phyloP scores from a whole-genome alignment of 148 eudicot genomes.

The Rhododendron griersonianum region DNA sequence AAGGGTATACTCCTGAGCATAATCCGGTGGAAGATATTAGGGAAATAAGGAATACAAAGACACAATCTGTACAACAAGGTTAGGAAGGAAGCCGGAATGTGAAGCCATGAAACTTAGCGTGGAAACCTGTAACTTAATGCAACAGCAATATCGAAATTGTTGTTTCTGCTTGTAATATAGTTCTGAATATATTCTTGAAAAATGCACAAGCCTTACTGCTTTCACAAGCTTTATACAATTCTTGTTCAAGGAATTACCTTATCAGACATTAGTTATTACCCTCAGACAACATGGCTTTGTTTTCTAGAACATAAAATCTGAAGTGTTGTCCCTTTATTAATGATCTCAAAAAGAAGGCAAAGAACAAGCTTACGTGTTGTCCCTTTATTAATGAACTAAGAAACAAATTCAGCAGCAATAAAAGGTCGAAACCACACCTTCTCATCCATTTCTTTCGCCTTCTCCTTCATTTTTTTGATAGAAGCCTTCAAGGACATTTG shows the following conservation, averaged over 20 bases:
- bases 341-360: background rate
- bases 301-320: background rate
- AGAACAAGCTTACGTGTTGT: background rate
- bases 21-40: background rate
- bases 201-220: background rate
- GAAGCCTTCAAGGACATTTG: conserved; percentile 59
- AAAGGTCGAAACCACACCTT: conserved; percentile 38
- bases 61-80: background rate
- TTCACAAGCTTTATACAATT: background rate
- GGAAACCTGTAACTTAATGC: background rate
- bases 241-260: background rate
- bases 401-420: background rate
- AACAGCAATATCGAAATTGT: background rate
- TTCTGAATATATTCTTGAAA: background rate
- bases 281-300: background rate
- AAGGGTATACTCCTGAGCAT: background rate
- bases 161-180: background rate
- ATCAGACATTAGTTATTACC: background rate
- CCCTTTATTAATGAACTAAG: background rate
- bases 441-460: conserved; percentile 61
- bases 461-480: conserved; percentile 59
- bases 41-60: background rate
- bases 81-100: background rate
- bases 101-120: background rate
- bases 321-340: too few species aligned